These are phyloP conservation scores for Cryptococcus jaspeensis DNA, from an alignment of 1,284 basidiomycete genomes.

Conservation along the genomic window DNA sequence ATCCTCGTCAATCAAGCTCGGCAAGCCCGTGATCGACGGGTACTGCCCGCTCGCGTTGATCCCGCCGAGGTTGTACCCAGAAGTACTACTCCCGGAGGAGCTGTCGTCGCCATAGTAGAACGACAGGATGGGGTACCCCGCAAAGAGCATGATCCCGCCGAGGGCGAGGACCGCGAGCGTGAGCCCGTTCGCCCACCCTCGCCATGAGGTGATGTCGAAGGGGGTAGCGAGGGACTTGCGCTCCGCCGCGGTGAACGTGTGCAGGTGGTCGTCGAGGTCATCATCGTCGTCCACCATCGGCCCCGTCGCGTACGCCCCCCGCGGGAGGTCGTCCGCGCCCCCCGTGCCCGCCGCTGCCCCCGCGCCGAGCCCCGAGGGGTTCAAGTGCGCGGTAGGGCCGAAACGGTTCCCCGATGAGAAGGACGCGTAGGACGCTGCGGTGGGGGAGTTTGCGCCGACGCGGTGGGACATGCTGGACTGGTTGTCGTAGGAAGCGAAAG, in stretches of 20 bases:
- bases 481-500: constrained; percentile 33
- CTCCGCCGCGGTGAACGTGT: constrained; percentile 55
- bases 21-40: constrained; percentile 57
- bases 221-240: constrained; percentile 48
- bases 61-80: constrained; percentile 68
- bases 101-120: constrained; percentile 54
- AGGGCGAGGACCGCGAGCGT: constrained; percentile 52
- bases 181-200: constrained; percentile 58
- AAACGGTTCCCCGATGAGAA: constrained; percentile 21
- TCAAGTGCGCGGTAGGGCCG: constrained; percentile 26
- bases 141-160: constrained; percentile 64
- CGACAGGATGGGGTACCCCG: constrained; percentile 71
- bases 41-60: constrained; percentile 70
- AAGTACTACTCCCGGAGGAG: constrained; percentile 18
- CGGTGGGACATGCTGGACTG: constrained; percentile 16
- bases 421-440: constrained; percentile 8
- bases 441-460: constrained; percentile 1
- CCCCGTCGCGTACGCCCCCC: constrained; percentile 2
- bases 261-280: constrained; percentile 58
- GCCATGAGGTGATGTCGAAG: constrained; percentile 45
- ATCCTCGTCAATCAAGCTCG: constrained; percentile 63
- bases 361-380: background rate
- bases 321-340: too few relatives aligned
- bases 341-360: background rate
- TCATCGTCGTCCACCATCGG: constrained; percentile 46